Conservation (phyloP, 2,329 filamentous ascomycete species). For the Knufia fluminis region DNA sequence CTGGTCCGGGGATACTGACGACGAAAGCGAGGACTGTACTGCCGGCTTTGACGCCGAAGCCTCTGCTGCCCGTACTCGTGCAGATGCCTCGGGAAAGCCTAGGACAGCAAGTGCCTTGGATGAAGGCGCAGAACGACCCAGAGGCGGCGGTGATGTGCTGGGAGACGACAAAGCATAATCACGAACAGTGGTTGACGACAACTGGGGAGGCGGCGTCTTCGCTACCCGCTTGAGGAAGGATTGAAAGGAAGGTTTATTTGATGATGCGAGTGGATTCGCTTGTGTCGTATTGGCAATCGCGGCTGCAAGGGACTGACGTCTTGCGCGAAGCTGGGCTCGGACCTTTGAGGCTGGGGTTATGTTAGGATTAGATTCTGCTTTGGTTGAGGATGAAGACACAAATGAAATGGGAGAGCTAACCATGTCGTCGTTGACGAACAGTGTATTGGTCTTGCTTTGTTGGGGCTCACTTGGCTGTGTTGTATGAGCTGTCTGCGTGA, state of each 20-base stretch:
- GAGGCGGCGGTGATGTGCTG: neutral
- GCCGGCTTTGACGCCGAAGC: neutral
- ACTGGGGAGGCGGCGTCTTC: slow-evolving; percentile 1
- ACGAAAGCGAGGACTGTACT: neutral
- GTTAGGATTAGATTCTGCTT: slow-evolving; percentile 6
- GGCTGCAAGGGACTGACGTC: neutral
- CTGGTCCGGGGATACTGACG: neutral
- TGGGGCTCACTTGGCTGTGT: neutral
- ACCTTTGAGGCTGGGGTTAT: neutral
- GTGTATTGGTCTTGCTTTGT: neutral
- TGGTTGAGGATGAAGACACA: neutral
- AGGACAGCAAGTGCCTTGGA: neutral
- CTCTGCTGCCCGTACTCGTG: neutral
- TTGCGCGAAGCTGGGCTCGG: neutral
- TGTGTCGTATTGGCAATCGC: neutral
- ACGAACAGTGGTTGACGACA: neutral
- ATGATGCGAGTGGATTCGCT: slow-evolving; percentile 1
- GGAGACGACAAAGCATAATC: neutral
- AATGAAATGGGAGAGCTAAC: slow-evolving; percentile 8
- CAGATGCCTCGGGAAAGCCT: neutral
- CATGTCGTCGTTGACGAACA: slow-evolving; percentile 2
- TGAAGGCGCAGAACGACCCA: neutral
- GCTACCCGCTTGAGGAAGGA: slow-evolving; percentile 5
- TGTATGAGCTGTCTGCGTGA: neutral
- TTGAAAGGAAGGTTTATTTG: slow-evolving; percentile 7